Base-by-base conservation (phyloP, 257 asterid species). In the Marsdenia floribunda region DNA sequence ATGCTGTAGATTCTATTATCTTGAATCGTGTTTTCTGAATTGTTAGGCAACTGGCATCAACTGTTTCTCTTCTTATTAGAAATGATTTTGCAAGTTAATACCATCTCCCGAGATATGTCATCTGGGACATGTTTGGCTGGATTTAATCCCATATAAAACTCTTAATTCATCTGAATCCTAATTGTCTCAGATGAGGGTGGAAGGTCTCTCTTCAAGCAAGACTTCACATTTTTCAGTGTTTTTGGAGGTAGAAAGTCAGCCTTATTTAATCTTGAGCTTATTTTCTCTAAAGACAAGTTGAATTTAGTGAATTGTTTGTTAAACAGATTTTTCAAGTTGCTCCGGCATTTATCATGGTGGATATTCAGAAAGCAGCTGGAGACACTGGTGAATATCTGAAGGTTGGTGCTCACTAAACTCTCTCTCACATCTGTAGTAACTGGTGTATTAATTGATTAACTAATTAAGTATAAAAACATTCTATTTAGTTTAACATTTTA, bases 261-360 rank as follows among this genome's bases (percentile, higher is more conserved):
- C 70, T 77, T 22, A 2, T 46, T 14, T 13, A 18, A 58, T 77
- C 53, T 29, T 33, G 49, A 47, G 18, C 14, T 29, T 68, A 38
- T 68, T 54, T 78, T 74, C 49, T 67, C 24, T 37, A 58, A 35
- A 52, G 54, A 69, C 57, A 71, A 37, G 57, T 65, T 72, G 50
- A 60, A 60, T 66, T 66, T 47, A 63, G 29, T 70, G 35, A 75
- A 26, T 76, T 33, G 26, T 73, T 38, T 76, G 60, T 38, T 77
- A 72, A 71, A 47, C 88, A 94, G 98, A 84, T 92, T 49, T 91
- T 92, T 80, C 83, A 90, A 86, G 93, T 95, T 77, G 86, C 99
- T 75, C 97, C 99, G 1, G 83, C 93, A 37, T 92, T 88, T 81
- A 89, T 90, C 81, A 95, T 95, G 99, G 98, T 95, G 53, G 99